Percentiles rank a stretch among this genome's conserved stretches.
Conservation (phyloP, 768 basidiomycete genomes). For the Filobasidium floriforme region DNA sequence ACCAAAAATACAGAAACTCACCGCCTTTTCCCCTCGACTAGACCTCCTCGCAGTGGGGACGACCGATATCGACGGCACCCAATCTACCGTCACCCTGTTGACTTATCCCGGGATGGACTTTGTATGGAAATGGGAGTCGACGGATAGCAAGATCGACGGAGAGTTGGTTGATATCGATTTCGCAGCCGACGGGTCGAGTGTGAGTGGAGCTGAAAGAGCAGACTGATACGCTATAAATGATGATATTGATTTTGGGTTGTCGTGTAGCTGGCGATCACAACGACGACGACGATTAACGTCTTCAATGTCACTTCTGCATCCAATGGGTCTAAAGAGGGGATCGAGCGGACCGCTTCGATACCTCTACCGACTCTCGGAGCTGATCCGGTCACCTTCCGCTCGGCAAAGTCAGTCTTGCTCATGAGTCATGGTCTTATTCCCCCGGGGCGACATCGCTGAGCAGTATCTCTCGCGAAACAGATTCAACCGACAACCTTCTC, state of each 20-base stretch:
- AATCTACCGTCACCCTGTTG: constrained; percentile 58
- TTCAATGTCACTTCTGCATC: neutral
- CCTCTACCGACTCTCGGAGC: constrained; percentile 37
- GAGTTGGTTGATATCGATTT: constrained; percentile 86
- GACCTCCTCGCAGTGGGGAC: constrained; percentile 59
- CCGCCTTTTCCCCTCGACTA: constrained; percentile 65
- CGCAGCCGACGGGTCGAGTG: constrained; percentile 51
- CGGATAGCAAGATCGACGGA: constrained; percentile 41
- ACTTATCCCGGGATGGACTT: constrained; percentile 49
- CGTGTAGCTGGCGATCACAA: constrained; percentile 38
- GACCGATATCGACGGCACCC: constrained; percentile 55
- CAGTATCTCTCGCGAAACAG: no score
- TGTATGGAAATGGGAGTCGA: neutral
- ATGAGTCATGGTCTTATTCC: no score
- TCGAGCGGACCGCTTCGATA: constrained; percentile 32
- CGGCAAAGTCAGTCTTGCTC: constrained; percentile 35
- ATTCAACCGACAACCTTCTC: constrained; percentile 7
- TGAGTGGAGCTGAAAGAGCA: constrained; percentile 20
- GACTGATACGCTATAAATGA: neutral
- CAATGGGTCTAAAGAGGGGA: constrained; percentile 7
- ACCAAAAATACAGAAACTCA: constrained; percentile 73
- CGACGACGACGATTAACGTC: constrained; percentile 26
- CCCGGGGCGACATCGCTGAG: no score
- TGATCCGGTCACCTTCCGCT: constrained; percentile 35
- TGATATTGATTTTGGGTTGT: no score